phyloP scores from a whole-genome alignment of 2,329 filamentous ascomycete species.

The Aspergillus fumigatiaffinis region DNA sequence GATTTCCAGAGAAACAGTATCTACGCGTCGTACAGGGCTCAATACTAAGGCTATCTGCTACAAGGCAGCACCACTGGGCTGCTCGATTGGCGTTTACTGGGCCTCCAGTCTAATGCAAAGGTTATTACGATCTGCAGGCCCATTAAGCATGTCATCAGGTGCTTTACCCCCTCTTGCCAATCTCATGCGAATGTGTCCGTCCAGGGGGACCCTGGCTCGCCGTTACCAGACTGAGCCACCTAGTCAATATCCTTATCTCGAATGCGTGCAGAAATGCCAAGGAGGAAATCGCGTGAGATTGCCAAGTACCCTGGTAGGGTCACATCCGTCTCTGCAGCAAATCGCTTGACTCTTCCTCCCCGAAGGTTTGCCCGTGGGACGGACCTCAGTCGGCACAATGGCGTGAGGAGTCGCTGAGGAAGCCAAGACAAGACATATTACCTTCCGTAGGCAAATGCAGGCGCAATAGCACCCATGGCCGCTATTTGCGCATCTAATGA shows the following conservation, averaged over 20 bases:
- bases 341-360: background rate
- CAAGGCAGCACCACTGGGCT: background rate
- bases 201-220: background rate
- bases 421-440: conserved; percentile 5
- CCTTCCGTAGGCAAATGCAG: conserved; percentile 10
- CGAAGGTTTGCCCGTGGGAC: background rate
- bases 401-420: background rate
- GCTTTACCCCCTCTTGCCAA: background rate
- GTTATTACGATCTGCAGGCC: background rate
- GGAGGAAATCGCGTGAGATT: background rate
- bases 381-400: background rate
- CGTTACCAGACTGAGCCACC: background rate
- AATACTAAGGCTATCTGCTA: background rate
- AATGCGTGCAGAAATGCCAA: background rate
- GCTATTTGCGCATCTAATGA: conserved; percentile 5
- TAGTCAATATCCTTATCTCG: background rate
- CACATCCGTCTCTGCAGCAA: background rate
- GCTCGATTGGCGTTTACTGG: background rate
- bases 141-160: background rate
- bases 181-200: background rate
- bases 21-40: background rate
- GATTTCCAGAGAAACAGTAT: background rate
- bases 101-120: background rate
- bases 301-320: background rate
- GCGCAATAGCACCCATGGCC: background rate